Conservation (phyloP, 129 eudicot genomes). For the Glebionis coronaria region DNA sequence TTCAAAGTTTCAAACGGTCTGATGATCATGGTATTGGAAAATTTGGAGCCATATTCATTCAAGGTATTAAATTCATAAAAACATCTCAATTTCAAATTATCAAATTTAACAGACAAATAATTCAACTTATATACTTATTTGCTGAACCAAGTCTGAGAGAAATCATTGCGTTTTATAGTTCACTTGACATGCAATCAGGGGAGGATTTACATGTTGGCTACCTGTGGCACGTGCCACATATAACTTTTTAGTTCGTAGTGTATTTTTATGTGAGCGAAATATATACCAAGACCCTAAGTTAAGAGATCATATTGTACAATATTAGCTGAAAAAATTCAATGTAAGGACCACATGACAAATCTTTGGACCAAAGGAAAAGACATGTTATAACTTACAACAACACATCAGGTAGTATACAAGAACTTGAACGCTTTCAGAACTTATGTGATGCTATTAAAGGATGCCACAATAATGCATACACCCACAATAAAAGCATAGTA, state of each 20-base stretch:
- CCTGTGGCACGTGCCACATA: no score
- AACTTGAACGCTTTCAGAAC: constrained; percentile 9
- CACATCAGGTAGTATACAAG: constrained; percentile 12
- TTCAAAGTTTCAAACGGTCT: no score
- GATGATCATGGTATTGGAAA: no score
- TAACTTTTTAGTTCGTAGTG: no score
- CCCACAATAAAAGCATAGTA: no score
- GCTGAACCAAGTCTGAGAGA: constrained; percentile 6
- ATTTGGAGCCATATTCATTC: no score
- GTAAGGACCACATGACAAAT: no score
- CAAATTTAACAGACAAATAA: background rate
- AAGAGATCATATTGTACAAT: constrained; percentile 9
- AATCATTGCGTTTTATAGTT: background rate
- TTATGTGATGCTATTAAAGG: background rate
- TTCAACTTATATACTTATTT: background rate
- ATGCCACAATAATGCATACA: constrained; percentile 8
- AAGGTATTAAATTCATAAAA: background rate
- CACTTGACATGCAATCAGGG: background rate
- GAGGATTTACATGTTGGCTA: no score
- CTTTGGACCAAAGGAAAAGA: no score
- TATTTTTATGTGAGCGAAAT: no score
- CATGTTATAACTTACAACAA: background rate
- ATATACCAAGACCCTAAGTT: constrained; percentile 2
- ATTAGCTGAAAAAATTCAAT: background rate
- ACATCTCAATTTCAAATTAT: background rate